A percentile compares a stretch with the other conserved stretches of the same genome.
phyloP scores from a whole-genome alignment of 257 asterid genomes.

The Capsicum pubescens region DNA sequence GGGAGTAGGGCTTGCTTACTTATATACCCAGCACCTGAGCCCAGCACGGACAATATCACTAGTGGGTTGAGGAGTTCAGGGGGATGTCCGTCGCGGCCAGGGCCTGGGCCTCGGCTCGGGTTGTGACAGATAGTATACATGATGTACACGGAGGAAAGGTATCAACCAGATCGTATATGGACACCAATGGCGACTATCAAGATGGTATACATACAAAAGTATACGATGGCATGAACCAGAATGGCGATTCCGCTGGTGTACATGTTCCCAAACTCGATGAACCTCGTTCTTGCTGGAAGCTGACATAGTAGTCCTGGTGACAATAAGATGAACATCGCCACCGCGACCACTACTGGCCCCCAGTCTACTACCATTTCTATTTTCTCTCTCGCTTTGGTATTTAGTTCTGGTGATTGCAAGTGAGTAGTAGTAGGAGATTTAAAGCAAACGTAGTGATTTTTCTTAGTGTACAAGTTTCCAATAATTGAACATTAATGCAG shows the following conservation, averaged over 20 bases:
- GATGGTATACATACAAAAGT: conserved; percentile 82
- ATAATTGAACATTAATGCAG: neutral
- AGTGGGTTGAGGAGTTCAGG: too few species aligned
- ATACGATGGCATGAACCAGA: conserved; percentile 73
- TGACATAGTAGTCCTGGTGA: conserved; percentile 90
- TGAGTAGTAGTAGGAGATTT: conserved; percentile 27
- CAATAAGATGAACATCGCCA: conserved; percentile 77
- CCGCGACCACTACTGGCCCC: conserved; percentile 96
- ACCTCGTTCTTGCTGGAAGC: conserved; percentile 77
- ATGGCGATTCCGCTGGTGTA: conserved; percentile 85
- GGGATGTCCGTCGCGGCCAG: too few species aligned
- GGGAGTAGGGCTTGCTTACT: too few species aligned
- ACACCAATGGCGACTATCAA: conserved; percentile 76
- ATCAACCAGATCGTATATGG: conserved; percentile 64
- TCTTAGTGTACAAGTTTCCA: conserved; percentile 26
- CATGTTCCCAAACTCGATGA: conserved; percentile 87
- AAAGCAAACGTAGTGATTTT: conserved; percentile 31
- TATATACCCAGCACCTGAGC: too few species aligned
- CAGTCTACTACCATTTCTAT: conserved; percentile 53
- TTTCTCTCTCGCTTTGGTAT: neutral
- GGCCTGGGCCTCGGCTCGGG: too few species aligned
- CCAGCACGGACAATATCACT: too few species aligned
- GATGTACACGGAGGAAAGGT: neutral
- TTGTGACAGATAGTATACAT: neutral
- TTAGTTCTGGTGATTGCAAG: neutral